These are phyloP conservation scores for Myochromella boudieri DNA, from an alignment of 768 basidiomycete genomes.

Conservation along the genomic window DNA sequence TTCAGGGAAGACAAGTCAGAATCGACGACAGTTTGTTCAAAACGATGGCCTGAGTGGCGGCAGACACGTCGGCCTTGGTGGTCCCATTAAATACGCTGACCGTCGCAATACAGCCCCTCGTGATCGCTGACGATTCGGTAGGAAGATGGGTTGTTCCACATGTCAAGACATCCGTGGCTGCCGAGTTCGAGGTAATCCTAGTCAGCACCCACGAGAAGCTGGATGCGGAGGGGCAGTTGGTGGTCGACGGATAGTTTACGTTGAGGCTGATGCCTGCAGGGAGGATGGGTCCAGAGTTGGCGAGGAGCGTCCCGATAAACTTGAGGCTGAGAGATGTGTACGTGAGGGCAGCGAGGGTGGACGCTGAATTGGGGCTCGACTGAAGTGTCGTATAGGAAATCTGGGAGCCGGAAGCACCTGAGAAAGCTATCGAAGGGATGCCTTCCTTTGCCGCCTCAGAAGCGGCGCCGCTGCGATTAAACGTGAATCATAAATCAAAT, in stretches of 20 bases:
- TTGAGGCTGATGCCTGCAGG: conserved; percentile 43
- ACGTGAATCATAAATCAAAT: too few relatives aligned
- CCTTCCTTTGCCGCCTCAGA: conserved; percentile 48
- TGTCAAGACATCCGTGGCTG: conserved; percentile 38
- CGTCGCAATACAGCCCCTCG: conserved; percentile 43
- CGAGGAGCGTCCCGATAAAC: conserved; percentile 35
- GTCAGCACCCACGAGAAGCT: conserved; percentile 46
- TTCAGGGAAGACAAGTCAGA: conserved; percentile 24
- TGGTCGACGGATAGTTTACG: conserved; percentile 48
- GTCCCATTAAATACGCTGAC: conserved; percentile 50
- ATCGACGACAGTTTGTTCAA: conserved; percentile 32
- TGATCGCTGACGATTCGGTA: conserved; percentile 39
- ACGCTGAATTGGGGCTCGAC: too few relatives aligned
- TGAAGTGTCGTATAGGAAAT: conserved; percentile 57
- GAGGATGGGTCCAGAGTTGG: conserved; percentile 30
- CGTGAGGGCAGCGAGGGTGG: conserved; percentile 36
- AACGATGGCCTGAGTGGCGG: conserved; percentile 42
- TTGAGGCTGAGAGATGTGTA: conserved; percentile 44
- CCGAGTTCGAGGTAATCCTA: conserved; percentile 30
- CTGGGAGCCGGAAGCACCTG: conserved; percentile 37
- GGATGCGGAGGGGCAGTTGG: conserved; percentile 34
- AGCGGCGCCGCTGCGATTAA: conserved; percentile 53
- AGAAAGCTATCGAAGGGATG: conserved; percentile 51
- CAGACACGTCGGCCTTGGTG: too few relatives aligned
- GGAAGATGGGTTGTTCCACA: conserved; percentile 45